Evolutionary conservation across 2,329 filamentous ascomycete genomes (phyloP), one percentile per base, ranked within the genome.

Genomic region (Aspergillus quadrilineatus): DNA sequence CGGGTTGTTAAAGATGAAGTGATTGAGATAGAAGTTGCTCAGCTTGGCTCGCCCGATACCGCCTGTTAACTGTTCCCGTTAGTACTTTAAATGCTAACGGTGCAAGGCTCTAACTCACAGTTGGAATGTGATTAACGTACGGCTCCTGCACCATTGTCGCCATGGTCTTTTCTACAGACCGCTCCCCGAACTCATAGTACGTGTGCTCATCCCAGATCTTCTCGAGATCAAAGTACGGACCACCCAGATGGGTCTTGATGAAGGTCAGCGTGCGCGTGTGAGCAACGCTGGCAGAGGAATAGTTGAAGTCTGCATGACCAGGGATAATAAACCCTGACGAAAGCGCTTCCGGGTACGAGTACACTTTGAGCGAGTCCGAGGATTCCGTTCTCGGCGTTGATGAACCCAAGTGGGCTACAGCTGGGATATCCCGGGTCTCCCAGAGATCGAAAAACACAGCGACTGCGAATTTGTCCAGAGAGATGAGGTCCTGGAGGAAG

Each of bases 151-250:
- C 88, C 89, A 92, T 92, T 0, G 89, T 92, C n/a, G 79, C 80
- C 89, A 92, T 92, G 0, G 89, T 92, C 61, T 85, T 82, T 59
- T 85, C 84, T 0, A 90, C 88, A 2, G 83, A 84, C 9, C 88
- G 80, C 54, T 86, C 83, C 1, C 72, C 83, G 68, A 92, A 92
- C 67, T 92, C 88, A 63, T 82, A 88, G 43, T 80, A 80, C 0
- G 86, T 89, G 68, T 93, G 89, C 70, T 92, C 88, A 6, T 91
- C 88, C 89, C 89, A 93, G 48, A 92, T 86, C 1, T 81, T 80
- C 67, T 92, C 89, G 7, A 92, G 81, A 62, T 92, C 87, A 65
- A 92, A 90, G 59, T 79, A 82, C 0, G 89, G 88, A 0, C 88
- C 89, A 0, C 76, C 75, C 2, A 88, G 73, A 1, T 81, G 73